Evolutionary conservation across 1,284 basidiomycete species (phyloP), one percentile per base, ranked within the genome.

Genomic region (Ustilago hordei): DNA sequence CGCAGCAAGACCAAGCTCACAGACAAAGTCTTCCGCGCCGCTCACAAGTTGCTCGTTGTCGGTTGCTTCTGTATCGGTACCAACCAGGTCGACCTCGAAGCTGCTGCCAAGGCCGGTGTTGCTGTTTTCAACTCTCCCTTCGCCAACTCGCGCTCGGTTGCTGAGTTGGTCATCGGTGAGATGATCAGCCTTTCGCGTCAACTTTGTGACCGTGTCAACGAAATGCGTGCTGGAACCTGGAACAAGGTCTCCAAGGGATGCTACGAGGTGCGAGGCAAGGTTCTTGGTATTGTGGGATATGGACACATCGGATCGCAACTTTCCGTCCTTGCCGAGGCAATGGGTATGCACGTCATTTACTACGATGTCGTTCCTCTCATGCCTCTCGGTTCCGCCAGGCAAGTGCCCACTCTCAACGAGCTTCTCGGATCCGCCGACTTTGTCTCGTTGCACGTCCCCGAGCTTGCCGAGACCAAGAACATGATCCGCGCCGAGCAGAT

Each of bases 41-140:
- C 81, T 0, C 69, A 69, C 66, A 81, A 75, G 94, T 92, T 99
- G 48, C 90, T 99, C 15, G 94, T 92, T 82, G 95, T 99, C 75
- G 97, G 97, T 47, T 99, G 97, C 88, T 99, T 99, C 91, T 99
- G 97, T 88, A 99, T 99, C 83, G 97, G 97, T 67, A 96, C 95
- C 72, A 99, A 99, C 88, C 97, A 99, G 87, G 97, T 99, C 82
- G 95, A 98, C 87, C 91, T 99, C 59, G 79, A 87, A 52, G 91
- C 93, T 4, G 95, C 96, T 43, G 91, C 93, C 56, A 91, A 91
- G 69, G 91, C 92, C 65, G 97, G 97, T 80, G 93, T 99, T 78
- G 94, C 95, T 43, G 97, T 99, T 63, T 99, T 99, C 91, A 99
- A 99, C 88, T 99, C 96, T 13, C 97, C 97, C 38, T 99, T 99